Evolutionary conservation across 768 basidiomycete genomes (phyloP), one percentile per base, ranked within the genome.

Genomic region (Harrya chromipes): DNA sequence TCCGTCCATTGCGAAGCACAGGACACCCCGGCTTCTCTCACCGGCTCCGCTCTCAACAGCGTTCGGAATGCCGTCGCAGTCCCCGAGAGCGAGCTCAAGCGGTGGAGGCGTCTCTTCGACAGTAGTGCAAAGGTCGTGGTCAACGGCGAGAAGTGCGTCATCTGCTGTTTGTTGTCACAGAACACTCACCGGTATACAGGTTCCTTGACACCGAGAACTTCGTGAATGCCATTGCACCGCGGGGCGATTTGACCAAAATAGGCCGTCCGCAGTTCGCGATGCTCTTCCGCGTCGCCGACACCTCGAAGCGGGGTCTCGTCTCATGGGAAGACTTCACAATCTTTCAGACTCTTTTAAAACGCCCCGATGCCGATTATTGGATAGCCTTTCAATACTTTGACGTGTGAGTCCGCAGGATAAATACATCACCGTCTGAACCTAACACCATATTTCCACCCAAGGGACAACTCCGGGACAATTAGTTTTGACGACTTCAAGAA

Each of bases 321-420:
- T 87, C 87, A 43, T 97, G 92, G 87, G 93, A 97, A 61, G 97
- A 99, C 69, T 99, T 97, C 59, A 85, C 84, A 6, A 86, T 95
- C 54, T 99, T 99, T 65, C 88, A 98, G 74, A 94, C 93, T 16
- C 73, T 90, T 55, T 72, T 95, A 61, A 93, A 97, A 74, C 79
- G 90, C 56, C 91, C 95, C 17, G 95, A 97, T 69, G 95, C 95
- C 26, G 94, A 97, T 67, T 94, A 95, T 69, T 91, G 88, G 80
- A 94, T 94, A 70, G 93, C 94, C 17, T 95, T 95, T 75, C 86
- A 90, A 66, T 94, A 90, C 65, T 97, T 95, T 68, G 94, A 97
- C 68, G 87, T 87, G 92, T 94, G 72, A 65, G 89, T 79, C n/a
- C 5, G 16, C 21, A 39, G 10, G 26, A 39, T 38, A 51, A 35